A percentile compares a stretch with the other conserved stretches of the same genome.
Evolutionary conservation across 495 filamentous ascomycete species (phyloP).

Genomic region (Talaromyces adpressus): DNA sequence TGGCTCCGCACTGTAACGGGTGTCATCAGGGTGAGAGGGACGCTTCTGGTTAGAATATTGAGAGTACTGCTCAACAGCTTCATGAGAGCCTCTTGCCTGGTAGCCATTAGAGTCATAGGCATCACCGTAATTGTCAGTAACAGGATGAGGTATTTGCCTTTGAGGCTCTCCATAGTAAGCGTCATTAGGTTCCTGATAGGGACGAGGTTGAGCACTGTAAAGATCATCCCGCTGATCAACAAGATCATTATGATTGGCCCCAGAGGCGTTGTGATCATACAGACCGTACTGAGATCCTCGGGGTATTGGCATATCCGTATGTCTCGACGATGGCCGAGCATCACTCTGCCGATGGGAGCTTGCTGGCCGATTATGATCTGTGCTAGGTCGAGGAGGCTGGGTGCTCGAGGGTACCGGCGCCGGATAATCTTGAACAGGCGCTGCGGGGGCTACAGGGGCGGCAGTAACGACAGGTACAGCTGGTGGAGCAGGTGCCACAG

Average conservation of each 20-base stretch:
- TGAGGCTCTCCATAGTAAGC: background rate
- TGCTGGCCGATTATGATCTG: constrained; percentile 14
- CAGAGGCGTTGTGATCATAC: background rate
- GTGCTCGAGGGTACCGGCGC: constrained; percentile 13
- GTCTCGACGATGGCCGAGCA: background rate
- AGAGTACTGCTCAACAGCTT: background rate
- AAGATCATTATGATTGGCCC: background rate
- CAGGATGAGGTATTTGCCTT: background rate
- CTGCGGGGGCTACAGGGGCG: constrained; percentile 3
- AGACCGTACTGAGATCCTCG: background rate
- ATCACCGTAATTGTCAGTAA: background rate
- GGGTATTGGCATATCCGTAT: background rate
- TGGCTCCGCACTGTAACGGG: constrained; percentile 15
- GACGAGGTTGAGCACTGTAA: background rate
- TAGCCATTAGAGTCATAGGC: background rate
- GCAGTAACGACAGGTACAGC: constrained; percentile 18
- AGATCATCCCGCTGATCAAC: background rate
- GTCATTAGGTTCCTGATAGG: background rate
- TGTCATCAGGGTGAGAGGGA: background rate
- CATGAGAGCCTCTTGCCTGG: background rate
- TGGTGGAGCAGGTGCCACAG: constrained; percentile 20
- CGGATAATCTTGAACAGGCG: background rate
- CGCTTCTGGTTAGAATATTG: background rate
- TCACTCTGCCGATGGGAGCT: constrained; percentile 9
- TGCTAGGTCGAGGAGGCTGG: constrained; percentile 9